phyloP scores from a whole-genome alignment of 2,329 filamentous ascomycete genomes.

The Sphaerulina vaccinii region DNA sequence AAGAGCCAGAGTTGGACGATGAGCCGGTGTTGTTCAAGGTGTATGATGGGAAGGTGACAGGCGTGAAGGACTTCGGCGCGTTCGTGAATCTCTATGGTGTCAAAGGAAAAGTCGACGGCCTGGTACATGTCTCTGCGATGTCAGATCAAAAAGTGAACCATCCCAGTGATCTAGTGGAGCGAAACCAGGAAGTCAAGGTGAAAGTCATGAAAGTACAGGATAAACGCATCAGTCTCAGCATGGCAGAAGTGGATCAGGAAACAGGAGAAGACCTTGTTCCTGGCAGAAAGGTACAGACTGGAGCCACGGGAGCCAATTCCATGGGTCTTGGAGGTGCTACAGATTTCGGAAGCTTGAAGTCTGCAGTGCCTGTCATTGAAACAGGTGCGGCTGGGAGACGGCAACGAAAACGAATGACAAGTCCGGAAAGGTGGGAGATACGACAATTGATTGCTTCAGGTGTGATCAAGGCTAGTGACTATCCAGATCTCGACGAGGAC shows the following conservation, averaged over 20 bases:
- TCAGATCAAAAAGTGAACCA: conserved; percentile 85
- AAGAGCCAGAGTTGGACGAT: conserved; percentile 73
- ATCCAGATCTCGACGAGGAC: conserved; percentile 91
- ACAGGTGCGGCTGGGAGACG: conserved; percentile 52
- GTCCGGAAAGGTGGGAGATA: conserved; percentile 96
- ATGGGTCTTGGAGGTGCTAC: conserved; percentile 68
- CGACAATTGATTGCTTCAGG: conserved; percentile 94
- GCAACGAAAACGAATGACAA: conserved; percentile 90
- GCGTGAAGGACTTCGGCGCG: conserved; percentile 90
- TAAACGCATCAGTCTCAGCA: conserved; percentile 78
- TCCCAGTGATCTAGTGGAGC: conserved; percentile 79
- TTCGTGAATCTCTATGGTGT: conserved; percentile 92
- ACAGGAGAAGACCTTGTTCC: conserved; percentile 82
- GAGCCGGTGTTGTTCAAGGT: conserved; percentile 78
- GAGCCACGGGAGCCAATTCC: conserved; percentile 87
- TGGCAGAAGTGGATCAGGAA: conserved; percentile 94
- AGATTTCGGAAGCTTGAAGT: conserved; percentile 41
- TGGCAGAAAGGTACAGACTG: conserved; percentile 72
- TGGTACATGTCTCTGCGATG: conserved; percentile 92
- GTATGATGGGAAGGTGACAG: conserved; percentile 86
- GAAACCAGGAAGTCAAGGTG: conserved; percentile 82
- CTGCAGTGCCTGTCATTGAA: conserved; percentile 61
- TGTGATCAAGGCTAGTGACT: conserved; percentile 87
- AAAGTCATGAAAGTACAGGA: conserved; percentile 88
- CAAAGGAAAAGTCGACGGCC: conserved; percentile 81